Base-by-base conservation (phyloP, 2,329 filamentous ascomycete species). In the Ceratocystiopsis minuta region DNA sequence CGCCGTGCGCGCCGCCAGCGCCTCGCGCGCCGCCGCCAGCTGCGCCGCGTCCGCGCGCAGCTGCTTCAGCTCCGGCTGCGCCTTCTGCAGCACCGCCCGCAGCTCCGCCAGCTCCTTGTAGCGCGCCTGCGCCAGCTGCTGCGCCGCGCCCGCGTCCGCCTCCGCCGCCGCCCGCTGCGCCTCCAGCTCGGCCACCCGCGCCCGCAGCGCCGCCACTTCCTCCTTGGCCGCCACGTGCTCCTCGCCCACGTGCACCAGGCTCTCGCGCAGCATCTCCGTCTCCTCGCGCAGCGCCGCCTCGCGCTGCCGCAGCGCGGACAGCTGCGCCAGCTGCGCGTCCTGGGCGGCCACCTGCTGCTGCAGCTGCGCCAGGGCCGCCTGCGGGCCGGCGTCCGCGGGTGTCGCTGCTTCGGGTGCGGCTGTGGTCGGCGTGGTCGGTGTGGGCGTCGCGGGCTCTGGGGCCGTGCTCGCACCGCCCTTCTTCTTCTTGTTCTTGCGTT, bases 401-500 rank as follows among this genome's bases (percentile, higher is more conserved):
- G 55, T 48, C 4, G 55, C 52, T 18, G 65, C 60, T 4, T 58
- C 54, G 57, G 52, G 16, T 53, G 49, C 6, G 53, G 46, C 12
- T 54, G 60, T 20, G 51, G 44, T 18, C n/a, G n/a, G n/a, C n/a
- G n/a, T n/a, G n/a, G n/a, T n/a, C n/a, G n/a, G n/a, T n/a, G 20
- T 20, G 20, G 20, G 20, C 20, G 20, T 20, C 20, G 20, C 20
- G 20, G 20, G 20, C 20, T 20, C 20, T 20, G 20, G 20, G 4
- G 20, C 20, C 51, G 46, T 5, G 54, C 53, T 50, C 48, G 71
- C 74, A 31, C 68, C 72, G 16, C 72, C 75, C 64, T 87, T 88
- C 70, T 92, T 94, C 65, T 88, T 93, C 56, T 83, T 83, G 49
- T 86, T 92, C 58, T 83, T 87, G 60, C 84, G 92, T 61, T 86